Percentiles rank a stretch among this genome's conserved stretches.
These are phyloP conservation scores for Wickerhamiella domercqiae DNA, from an alignment of 805 yeast species.

Conservation along the genomic window DNA sequence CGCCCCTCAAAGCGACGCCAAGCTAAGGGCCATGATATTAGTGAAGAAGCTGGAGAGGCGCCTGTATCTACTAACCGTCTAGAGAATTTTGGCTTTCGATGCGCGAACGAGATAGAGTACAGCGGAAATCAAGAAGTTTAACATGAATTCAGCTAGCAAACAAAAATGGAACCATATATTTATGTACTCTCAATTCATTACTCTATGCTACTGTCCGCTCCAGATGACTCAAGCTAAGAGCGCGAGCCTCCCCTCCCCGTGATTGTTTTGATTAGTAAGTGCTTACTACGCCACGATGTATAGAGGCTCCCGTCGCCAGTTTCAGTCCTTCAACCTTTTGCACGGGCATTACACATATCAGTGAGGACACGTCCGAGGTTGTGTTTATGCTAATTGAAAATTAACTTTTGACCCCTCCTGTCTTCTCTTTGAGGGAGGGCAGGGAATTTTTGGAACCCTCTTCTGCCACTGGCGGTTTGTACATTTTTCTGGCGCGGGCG, in stretches of 20 bases:
- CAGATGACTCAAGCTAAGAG: no score
- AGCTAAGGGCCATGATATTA: neutral
- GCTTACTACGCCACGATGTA: no score
- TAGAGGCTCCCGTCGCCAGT: constrained; percentile 1
- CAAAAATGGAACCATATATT: no score
- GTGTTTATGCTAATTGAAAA: constrained; percentile 99
- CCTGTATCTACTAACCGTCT: neutral
- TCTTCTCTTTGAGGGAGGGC: constrained; percentile 8
- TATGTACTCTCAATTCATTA: no score
- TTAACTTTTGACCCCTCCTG: constrained; percentile 75
- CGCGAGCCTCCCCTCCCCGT: no score
- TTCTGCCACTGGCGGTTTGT: constrained; percentile 10
- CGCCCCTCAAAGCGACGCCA: neutral
- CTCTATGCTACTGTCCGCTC: no score
- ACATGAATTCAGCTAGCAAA: no score
- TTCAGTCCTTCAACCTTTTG: constrained; percentile 72
- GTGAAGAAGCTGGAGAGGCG: neutral
- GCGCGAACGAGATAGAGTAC: neutral
- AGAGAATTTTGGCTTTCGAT: neutral
- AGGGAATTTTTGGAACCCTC: constrained; percentile 20
- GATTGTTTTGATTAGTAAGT: no score
- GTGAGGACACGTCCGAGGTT: constrained; percentile 99
- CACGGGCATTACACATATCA: constrained; percentile 99
- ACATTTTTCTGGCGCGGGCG: no score
- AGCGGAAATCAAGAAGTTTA: no score